Evolutionary conservation across 192 early-diverging fungal species (phyloP), one percentile per base, ranked within the genome.

Genomic region (Coemansia sp.): DNA sequence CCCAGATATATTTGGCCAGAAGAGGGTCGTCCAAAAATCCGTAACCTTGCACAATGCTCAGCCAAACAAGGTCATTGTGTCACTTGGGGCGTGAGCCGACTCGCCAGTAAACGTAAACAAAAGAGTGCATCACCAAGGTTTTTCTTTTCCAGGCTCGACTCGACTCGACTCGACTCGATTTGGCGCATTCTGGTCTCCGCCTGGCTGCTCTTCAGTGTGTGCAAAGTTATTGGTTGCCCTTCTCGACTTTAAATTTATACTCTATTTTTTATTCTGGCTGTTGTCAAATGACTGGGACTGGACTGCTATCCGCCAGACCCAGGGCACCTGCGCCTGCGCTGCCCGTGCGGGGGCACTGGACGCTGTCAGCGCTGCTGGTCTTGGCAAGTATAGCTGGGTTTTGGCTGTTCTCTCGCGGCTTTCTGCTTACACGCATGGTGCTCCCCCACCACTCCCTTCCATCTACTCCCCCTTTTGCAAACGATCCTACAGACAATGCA

Each of bases 401-500:
- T n/a, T 85, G 84, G 62, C 68, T 89, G 46, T 90, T 92, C 67
- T 60, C 85, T 8, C 76, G 82, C 39, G 90, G 90, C 4, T 92
- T 92, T 56, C 66, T 92, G 36, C 76, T 92, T 7, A 83, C 87
- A 5, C 82, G 90, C 19, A 84, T 85, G 58, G 81, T 84, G 0
- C 75, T 90, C 14, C 67, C 81, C 26, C 71, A 84, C 63, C 75
- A 70, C 39, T 86, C 84, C 29, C 60, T 68, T 29, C 68, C 77
- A 36, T 37, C 56, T 1, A 48, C 33, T 3, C 57, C 70, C 18
- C 70, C 70, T 3, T 67, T 52, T 46, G 11, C 17, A 11, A 26
- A 21, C 19, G 22, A 39, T 3, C n/a, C 29, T 1, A 18, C 29
- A 32, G 29, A 1, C 42, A 3, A 21, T 18, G 19, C n/a, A 18